These are phyloP conservation scores for Zygnema circumcarinatum DNA, from an alignment of 139 green algal species.

Conservation along the genomic window DNA sequence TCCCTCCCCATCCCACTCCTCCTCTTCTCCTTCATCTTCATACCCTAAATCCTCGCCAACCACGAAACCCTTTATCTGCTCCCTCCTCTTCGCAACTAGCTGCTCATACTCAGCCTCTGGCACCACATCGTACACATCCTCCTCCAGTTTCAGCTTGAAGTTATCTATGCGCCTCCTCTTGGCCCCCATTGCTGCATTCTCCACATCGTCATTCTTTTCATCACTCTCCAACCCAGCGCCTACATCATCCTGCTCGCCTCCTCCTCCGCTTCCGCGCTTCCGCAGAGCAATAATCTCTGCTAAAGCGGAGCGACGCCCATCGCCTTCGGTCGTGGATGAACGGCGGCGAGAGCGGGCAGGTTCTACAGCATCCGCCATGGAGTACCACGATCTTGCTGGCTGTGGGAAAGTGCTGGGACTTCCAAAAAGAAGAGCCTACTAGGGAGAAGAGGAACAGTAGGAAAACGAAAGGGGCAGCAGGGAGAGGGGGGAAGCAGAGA, in stretches of 20 bases:
- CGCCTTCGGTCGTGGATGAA: not conserved
- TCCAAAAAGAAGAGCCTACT: too few relatives aligned
- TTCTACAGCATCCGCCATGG: not conserved
- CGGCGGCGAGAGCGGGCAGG: not conserved
- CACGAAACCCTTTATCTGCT: conserved; percentile 67
- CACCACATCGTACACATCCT: conserved; percentile 88
- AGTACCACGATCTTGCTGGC: too few relatives aligned
- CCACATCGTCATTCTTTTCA: not conserved
- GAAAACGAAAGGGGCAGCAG: too few relatives aligned
- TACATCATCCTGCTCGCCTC: not conserved
- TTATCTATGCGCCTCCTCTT: conserved; percentile 11
- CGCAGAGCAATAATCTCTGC: not conserved
- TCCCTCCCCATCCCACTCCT: conserved; percentile 75
- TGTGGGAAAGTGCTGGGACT: too few relatives aligned
- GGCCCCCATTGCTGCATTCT: not conserved
- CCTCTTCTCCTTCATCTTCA: conserved; percentile 87
- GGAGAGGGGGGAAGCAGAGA: too few relatives aligned
- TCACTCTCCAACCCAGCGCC: not conserved
- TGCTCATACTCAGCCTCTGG: conserved; percentile 87
- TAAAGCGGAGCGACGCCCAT: not conserved
- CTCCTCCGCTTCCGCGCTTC: not conserved
- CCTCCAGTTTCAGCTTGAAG: conserved; percentile 82
- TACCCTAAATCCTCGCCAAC: conserved; percentile 74
- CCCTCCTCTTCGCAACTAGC: conserved; percentile 82
- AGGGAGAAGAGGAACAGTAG: too few relatives aligned